Evolutionary conservation across 768 basidiomycete genomes (phyloP).

Genomic region (Neoboletus subvelutipes): DNA sequence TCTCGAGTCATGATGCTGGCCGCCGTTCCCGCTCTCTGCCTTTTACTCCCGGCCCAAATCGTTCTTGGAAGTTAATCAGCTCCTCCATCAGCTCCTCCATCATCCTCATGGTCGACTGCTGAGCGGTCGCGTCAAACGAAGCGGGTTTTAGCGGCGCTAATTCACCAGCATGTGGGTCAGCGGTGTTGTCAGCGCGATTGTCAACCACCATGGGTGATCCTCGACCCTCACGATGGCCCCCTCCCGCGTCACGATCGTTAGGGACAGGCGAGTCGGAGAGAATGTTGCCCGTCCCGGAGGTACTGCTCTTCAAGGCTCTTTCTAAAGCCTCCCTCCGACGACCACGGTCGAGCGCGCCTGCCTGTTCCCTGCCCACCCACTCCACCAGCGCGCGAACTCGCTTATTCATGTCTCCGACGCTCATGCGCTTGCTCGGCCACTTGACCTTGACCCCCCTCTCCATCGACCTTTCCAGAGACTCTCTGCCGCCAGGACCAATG

Average conservation of each 20-base stretch:
- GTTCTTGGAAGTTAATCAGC: constrained; percentile 84
- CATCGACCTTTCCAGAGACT: constrained; percentile 57
- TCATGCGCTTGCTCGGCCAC: constrained; percentile 93
- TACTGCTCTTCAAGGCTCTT: constrained; percentile 41
- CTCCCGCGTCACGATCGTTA: constrained; percentile 17
- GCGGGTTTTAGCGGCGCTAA: constrained; percentile 6
- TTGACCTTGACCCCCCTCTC: constrained; percentile 85
- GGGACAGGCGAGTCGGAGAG: constrained; percentile 9
- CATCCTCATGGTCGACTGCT: constrained; percentile 62
- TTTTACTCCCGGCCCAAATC: constrained; percentile 64
- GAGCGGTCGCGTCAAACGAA: constrained; percentile 14
- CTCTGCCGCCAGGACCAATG: constrained; percentile 43
- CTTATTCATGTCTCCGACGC: constrained; percentile 97
- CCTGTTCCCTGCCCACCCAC: constrained; percentile 91
- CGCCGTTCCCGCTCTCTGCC: constrained; percentile 54
- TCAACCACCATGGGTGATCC: constrained; percentile 38
- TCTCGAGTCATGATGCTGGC: constrained; percentile 31
- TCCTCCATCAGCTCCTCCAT: constrained; percentile 94
- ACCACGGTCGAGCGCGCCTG: constrained; percentile 66
- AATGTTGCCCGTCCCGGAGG: constrained; percentile 9
- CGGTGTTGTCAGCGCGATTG: constrained; percentile 9
- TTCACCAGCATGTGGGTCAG: constrained; percentile 18
- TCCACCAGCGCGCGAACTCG: constrained; percentile 87
- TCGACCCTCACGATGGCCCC: constrained; percentile 10
- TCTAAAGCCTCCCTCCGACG: constrained; percentile 68